A percentile compares a stretch with the other conserved stretches of the same genome.
Evolutionary conservation across 192 early-diverging fungal species (phyloP).

Genomic region (Coemansia sp.): DNA sequence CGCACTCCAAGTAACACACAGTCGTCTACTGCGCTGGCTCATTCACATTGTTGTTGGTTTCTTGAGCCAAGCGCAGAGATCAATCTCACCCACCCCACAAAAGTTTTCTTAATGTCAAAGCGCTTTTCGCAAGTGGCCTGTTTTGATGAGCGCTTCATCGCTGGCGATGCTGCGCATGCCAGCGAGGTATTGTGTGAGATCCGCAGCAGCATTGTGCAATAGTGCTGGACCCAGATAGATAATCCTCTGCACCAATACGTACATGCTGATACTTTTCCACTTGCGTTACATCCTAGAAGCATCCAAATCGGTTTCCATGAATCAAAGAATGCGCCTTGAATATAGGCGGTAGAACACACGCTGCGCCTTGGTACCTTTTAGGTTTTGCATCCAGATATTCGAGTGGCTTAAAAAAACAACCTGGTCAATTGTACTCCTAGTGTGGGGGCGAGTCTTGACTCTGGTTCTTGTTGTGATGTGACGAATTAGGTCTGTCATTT

Average conservation of each 20-base stretch:
- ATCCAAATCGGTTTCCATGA: constrained; percentile 1
- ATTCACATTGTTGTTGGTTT: not conserved
- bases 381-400: not conserved
- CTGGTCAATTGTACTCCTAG: not conserved
- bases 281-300: not conserved
- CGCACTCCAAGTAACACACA: not conserved
- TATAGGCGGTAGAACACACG: not conserved
- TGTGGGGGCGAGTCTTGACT: not conserved
- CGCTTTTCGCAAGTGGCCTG: not conserved
- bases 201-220: not conserved
- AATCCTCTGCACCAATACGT: not conserved
- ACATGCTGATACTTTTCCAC: not conserved
- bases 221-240: not conserved
- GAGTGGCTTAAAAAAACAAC: not conserved
- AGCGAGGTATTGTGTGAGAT: constrained; percentile 4
- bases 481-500: not conserved
- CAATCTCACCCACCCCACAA: not conserved
- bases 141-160: not conserved
- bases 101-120: not conserved
- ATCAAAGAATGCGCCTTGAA: not conserved
- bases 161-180: not conserved
- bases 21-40: not conserved
- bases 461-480: not conserved
- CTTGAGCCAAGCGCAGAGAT: not conserved
- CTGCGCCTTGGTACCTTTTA: not conserved